A percentile compares a stretch with the other conserved stretches of the same genome.
Evolutionary conservation across 2,329 filamentous ascomycete genomes (phyloP).

Genomic region (Shiraia bambusicola): DNA sequence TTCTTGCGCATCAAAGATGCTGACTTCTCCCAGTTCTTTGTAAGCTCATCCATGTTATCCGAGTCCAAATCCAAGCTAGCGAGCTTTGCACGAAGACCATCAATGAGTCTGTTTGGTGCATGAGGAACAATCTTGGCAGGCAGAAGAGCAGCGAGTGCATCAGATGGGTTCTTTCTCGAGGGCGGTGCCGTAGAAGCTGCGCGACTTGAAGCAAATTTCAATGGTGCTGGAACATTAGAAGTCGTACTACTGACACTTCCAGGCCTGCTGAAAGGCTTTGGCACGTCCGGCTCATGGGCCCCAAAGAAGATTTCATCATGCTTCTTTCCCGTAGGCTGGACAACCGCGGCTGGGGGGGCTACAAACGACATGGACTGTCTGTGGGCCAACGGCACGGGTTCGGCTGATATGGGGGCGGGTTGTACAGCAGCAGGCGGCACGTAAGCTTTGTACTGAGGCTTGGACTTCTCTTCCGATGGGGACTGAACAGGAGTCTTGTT

Average conservation of each 20-base stretch:
- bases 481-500: conserved; percentile 38
- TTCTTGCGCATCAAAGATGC: conserved; percentile 48
- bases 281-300: conserved; percentile 9
- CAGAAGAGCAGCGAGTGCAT: conserved; percentile 23
- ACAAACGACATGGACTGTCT: conserved; percentile 23
- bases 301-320: conserved; percentile 43
- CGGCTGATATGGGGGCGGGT: conserved; percentile 12
- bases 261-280: conserved; percentile 17
- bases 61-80: conserved; percentile 20
- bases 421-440: conserved; percentile 29
- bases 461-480: conserved; percentile 25
- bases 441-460: conserved; percentile 39
- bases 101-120: conserved; percentile 19
- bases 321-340: conserved; percentile 11
- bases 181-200: conserved; percentile 12
- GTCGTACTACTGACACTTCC: conserved; percentile 17
- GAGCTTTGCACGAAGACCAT: conserved; percentile 21
- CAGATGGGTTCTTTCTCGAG: conserved; percentile 16
- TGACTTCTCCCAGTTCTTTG: conserved; percentile 49
- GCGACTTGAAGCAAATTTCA: conserved; percentile 24
- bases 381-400: conserved; percentile 17
- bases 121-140: conserved; percentile 15
- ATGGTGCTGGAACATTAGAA: conserved; percentile 28
- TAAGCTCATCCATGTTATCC: conserved; percentile 23
- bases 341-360: not conserved